Percentiles rank a stretch among this genome's conserved stretches.
Conservation (phyloP, 768 basidiomycete genomes). For the Tubosaeta sp. region DNA sequence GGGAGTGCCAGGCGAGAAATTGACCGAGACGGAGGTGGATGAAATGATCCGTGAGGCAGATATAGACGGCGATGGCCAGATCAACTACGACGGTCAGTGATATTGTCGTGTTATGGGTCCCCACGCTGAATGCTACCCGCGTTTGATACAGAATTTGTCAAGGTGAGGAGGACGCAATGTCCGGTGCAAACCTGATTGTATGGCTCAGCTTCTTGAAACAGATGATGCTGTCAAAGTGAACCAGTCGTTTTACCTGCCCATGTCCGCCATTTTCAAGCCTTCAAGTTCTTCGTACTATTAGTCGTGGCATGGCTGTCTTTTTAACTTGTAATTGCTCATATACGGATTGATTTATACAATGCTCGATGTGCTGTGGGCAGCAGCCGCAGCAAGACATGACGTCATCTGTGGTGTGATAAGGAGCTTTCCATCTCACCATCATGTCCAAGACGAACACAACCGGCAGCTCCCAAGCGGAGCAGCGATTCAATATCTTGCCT, state of each 20-base stretch:
- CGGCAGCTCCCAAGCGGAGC: slow-evolving; percentile 27
- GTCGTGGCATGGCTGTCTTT: neutral
- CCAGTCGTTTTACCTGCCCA: slow-evolving; percentile 9
- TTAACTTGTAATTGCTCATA: slow-evolving; percentile 8
- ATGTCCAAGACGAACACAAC: slow-evolving; percentile 15
- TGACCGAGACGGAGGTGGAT: slow-evolving; percentile 82
- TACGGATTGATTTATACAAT: neutral
- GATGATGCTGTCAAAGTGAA: slow-evolving; percentile 76
- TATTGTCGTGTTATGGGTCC: neutral
- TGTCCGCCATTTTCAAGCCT: slow-evolving; percentile 9
- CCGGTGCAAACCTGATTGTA: slow-evolving; percentile 1
- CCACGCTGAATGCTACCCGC: slow-evolving; percentile 1
- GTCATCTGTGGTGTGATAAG: slow-evolving; percentile 7
- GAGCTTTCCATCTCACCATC: neutral
- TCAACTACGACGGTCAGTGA: slow-evolving; percentile 73
- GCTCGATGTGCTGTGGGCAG: neutral
- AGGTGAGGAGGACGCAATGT: slow-evolving; percentile 36
- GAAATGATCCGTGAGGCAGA: slow-evolving; percentile 99
- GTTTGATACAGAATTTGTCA: slow-evolving; percentile 62
- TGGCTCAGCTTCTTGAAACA: slow-evolving; percentile 25
- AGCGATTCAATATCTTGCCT: slow-evolving; percentile 49
- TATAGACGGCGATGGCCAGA: slow-evolving; percentile 91
- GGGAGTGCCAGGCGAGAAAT: slow-evolving; percentile 64
- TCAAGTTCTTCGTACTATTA: slow-evolving; percentile 1
- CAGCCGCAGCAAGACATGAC: slow-evolving; percentile 5